phyloP scores from a whole-genome alignment of 257 asterid species.

The Vinca minor region DNA sequence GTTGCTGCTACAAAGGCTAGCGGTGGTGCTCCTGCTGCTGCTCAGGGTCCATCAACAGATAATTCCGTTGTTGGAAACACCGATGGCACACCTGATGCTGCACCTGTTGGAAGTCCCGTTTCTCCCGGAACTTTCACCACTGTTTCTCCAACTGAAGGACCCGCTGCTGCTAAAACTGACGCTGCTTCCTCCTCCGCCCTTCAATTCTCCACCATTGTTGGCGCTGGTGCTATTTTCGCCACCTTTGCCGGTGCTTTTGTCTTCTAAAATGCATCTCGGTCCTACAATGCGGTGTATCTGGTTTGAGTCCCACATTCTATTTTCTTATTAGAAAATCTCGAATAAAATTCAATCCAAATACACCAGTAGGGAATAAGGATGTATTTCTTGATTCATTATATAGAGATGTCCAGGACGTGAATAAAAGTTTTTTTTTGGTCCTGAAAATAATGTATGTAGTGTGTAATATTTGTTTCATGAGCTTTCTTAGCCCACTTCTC shows the following conservation, averaged over 20 bases:
- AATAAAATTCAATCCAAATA: too few relatives aligned
- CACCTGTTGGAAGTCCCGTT: conserved; percentile 54
- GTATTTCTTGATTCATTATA: too few relatives aligned
- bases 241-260: conserved; percentile 36
- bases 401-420: not conserved
- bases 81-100: conserved; percentile 20
- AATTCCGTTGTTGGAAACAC: conserved; percentile 5
- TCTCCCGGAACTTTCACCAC: conserved; percentile 23
- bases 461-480: not conserved
- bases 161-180: not conserved
- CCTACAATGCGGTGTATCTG: too few relatives aligned
- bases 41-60: conserved; percentile 7
- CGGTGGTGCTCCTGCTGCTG: not conserved
- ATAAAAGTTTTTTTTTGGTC: too few relatives aligned
- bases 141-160: conserved; percentile 20
- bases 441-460: not conserved
- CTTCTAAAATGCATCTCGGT: conserved; percentile 17
- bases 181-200: conserved; percentile 16
- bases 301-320: too few relatives aligned
- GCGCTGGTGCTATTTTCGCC: conserved; percentile 19
- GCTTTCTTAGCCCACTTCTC: not conserved
- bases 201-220: conserved; percentile 14
- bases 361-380: too few relatives aligned
- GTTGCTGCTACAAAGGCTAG: conserved; percentile 3
- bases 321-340: too few relatives aligned